Base-by-base conservation (phyloP, 805 yeast species). In the Cyberlindnera lachancei region DNA sequence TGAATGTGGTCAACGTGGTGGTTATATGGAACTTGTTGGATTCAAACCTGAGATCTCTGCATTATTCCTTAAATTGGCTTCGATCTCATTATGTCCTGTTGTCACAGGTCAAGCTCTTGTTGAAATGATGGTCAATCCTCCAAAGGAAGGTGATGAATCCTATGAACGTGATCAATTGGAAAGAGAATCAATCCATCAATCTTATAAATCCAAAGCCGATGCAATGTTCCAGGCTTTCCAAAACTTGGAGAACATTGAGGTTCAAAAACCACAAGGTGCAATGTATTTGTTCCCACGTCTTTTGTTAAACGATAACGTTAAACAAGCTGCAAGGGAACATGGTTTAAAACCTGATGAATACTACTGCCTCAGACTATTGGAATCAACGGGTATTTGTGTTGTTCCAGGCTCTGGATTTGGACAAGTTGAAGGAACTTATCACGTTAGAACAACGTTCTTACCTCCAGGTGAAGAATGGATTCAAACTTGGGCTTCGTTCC, bases 1-100 rank as follows among this genome's bases (percentile, higher is more conserved):
- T 41, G 99, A 92, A 62, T 92, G 99, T 70, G 99, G 99, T 39
- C 98, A 92, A 65, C 78, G 99, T 62, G 99, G 97, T 49, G 99
- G 99, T 6, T 92, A 88, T 66, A 83, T 92, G 92, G 99, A 92
- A 60, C 62, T 88, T 7, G 71, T 79, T 9, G 96, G 96, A 1
- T 83, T 92, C 59, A 63, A 70, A 11, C 66, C 65, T 4, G 87
- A 80, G 27, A 79, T 88, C 13, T 62, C 68, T 46, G 82, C 74
- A 19, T 70, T 83, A 34, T 68, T 92, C 33, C 67, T 81, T 58
- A 92, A 92, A 62, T 64, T 94, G 46, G 94, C 95, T 13, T 82
- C 94, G 10, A 87, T 92, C 45, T 79, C 92, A 19, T 68, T 92
- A 35, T 92, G 98, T 57, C 90, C 97, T 0, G 95, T 86, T 2